Base-by-base conservation (phyloP, 2,329 filamentous ascomycete species). In the Pseudofabraea citricarpa region DNA sequence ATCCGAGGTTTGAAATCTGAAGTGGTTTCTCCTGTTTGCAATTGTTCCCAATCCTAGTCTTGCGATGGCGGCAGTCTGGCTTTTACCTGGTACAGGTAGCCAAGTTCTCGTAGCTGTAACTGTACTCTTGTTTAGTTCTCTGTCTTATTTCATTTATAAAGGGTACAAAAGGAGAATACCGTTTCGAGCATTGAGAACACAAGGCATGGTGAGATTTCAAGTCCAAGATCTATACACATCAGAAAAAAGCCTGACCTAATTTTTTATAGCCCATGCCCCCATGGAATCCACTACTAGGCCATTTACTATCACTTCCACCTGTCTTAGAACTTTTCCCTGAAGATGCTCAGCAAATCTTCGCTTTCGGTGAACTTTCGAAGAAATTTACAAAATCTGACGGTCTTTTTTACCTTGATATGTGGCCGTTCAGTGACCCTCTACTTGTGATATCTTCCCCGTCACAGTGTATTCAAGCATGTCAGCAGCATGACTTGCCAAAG, bases 371-470 rank as follows among this genome's bases (percentile, higher is more conserved):
- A 16, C 29, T 54, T 9, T 32, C 40, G 6, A 47, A 45, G 13
- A 8, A 41, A n/a, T 52, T 51, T 15, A 26, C 36, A 1, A 45
- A 48, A 16, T 40, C 43, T 16, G 51, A 49, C 24, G 41, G 39
- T 2, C 13, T 43, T 5, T 53, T 45, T 23, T 56, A 56, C 35
- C 26, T 57, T 20, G 55, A 57, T 31, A 18, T 52, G 3, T 58
- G 53, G 47, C 55, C 55, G 5, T 50, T 55, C 23, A 21, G 27
- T 12, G 36, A 22, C 15, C 51, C 53, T 7, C 45, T 49, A 12
- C 24, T 54, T 3, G 26, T 56, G 24, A 41, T 57, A 7, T 40
- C 43, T 15, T 47, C 47, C 12, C 48, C 54, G 1, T 43, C 45
- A 1, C 29, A 53, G 22, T 45, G 52, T 8, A 50, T 43, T 20